phyloP scores from a whole-genome alignment of 441 rosid genomes.

The Euphorbia celastroides region DNA sequence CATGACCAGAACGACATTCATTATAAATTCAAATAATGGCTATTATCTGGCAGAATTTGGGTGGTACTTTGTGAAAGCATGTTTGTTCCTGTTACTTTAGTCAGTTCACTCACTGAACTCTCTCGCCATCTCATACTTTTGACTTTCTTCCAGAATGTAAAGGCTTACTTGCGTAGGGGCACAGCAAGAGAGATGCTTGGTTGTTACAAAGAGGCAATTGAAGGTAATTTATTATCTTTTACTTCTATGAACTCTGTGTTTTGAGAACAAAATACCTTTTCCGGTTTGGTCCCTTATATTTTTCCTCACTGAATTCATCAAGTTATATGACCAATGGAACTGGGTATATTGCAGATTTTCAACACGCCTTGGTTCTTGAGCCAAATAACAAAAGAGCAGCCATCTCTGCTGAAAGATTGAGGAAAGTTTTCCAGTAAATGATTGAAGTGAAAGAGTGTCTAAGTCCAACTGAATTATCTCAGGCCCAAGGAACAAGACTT shows the following conservation, averaged over 20 bases:
- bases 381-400: slow-evolving; percentile 91
- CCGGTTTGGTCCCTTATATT: too few species aligned
- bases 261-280: too few species aligned
- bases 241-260: neutral
- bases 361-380: slow-evolving; percentile 74
- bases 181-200: slow-evolving; percentile 92
- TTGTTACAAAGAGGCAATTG: slow-evolving; percentile 70
- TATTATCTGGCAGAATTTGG: neutral
- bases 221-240: slow-evolving; percentile 37
- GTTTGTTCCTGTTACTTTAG: neutral
- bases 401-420: slow-evolving; percentile 61
- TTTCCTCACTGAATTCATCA: too few species aligned
- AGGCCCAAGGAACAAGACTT: neutral
- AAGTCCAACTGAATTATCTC: neutral
- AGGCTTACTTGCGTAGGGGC: too few species aligned
- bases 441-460: neutral
- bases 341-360: slow-evolving; percentile 54
- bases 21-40: neutral
- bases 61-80: neutral
- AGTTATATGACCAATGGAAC: slow-evolving; percentile 8
- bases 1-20: neutral
- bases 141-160: slow-evolving; percentile 52
- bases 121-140: slow-evolving; percentile 1
- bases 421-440: slow-evolving; percentile 27
- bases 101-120: neutral